Base-by-base conservation (phyloP, 2,329 filamentous ascomycete genomes). In the Sarocladium oryzae region DNA sequence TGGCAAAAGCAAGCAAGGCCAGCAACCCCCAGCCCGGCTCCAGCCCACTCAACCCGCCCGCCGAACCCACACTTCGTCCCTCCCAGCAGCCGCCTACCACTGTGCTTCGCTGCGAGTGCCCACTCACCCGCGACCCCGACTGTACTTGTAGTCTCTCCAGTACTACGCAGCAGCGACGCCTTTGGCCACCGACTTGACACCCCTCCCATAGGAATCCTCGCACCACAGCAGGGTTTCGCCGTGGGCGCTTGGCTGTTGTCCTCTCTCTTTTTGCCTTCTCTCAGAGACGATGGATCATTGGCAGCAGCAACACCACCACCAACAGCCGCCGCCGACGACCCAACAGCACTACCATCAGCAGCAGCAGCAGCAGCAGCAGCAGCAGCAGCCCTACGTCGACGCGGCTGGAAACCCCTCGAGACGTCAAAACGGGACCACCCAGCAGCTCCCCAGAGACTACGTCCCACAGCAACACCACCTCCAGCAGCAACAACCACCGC, bases 331-430 rank as follows among this genome's bases (percentile, higher is more conserved):
- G 38, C 38, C 38, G 23, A 9, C 18, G n/a, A n/a, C n/a, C n/a
- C n/a, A n/a, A n/a, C n/a, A n/a, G n/a, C n/a, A n/a, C n/a, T n/a
- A n/a, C n/a, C n/a, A 26, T n/a, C 32, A 24, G 8, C 23, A 35
- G n/a, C 36, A 30, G 10, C 33, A 33, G 3, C 50, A 11, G 7
- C 33, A 37, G 45, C 41, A 20, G 5, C 26, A 46, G 4, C 41
- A 46, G 60, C 87, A 83, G 84, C 81, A 84, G 71, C 68, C 77
- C 56, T 88, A 88, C 69, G 71, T 78, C 66, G 84, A 87, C 68
- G 73, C 82, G 66, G 69, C 77, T 62, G 77, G 75, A 35, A 49
- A 49, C 63, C 77, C 78, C 65, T 75, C 83, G 63, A 77, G 79
- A 70, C 80, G 84, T 71, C 85, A 83, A 67, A 83, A 81, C 68